These are phyloP conservation scores for Astragalus membranaceus DNA, from an alignment of 306 rosid species.

Conservation along the genomic window DNA sequence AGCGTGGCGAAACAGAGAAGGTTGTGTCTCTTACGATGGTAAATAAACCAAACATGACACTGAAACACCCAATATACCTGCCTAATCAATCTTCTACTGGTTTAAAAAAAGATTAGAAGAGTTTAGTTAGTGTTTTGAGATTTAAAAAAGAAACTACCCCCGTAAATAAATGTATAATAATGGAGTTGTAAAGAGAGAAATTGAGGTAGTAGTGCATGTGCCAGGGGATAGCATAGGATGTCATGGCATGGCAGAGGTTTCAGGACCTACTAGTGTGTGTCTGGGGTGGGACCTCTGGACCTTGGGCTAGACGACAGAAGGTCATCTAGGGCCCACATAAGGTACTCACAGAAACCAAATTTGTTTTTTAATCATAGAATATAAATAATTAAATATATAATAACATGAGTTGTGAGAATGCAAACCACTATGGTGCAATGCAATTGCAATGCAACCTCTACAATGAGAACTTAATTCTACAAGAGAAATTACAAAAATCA, in stretches of 20 bases:
- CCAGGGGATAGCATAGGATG: not conserved
- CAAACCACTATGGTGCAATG: too few relatives aligned
- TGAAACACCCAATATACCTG: not conserved
- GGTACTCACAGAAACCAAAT: not conserved
- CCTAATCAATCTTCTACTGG: not conserved
- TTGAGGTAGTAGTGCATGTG: constrained; percentile 15
- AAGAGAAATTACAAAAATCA: too few relatives aligned
- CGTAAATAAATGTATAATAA: not conserved
- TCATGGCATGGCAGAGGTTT: not conserved
- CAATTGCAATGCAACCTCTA: too few relatives aligned
- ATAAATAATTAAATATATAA: too few relatives aligned
- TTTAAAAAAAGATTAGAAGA: not conserved
- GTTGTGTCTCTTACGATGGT: not conserved
- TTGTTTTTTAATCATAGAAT: too few relatives aligned
- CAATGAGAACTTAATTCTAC: too few relatives aligned
- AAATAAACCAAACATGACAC: not conserved
- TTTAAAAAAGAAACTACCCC: not conserved
- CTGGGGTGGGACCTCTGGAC: constrained; percentile 7
- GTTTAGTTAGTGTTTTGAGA: too few relatives aligned
- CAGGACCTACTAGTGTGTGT: not conserved
- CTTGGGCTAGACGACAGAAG: not conserved
- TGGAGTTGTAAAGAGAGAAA: not conserved
- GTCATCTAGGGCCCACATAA: not conserved
- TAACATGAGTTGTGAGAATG: too few relatives aligned
- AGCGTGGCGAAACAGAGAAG: not conserved